A percentile compares a stretch with the other conserved stretches of the same genome.
These are phyloP conservation scores for Aspergillus sp. DNA, from an alignment of 2,329 filamentous ascomycete genomes.

Conservation along the genomic window DNA sequence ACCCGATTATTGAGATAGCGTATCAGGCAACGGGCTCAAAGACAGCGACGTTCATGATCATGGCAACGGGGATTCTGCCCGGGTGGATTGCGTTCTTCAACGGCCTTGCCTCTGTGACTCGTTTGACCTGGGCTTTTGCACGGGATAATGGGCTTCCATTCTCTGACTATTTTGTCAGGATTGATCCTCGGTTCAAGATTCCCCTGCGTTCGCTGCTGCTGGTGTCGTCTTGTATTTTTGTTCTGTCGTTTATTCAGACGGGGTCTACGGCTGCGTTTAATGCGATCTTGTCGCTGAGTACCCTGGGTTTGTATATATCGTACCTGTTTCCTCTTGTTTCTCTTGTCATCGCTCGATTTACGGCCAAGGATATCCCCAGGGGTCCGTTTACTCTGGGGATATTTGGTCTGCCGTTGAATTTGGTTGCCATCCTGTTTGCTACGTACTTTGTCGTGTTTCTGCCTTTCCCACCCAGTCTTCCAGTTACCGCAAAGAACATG, in stretches of 20 bases:
- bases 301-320: constrained; percentile 49
- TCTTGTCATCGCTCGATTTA: constrained; percentile 23
- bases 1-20: constrained; percentile 53
- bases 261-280: constrained; percentile 52
- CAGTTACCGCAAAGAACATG: constrained; percentile 34
- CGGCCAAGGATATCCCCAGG: constrained; percentile 15
- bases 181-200: constrained; percentile 36
- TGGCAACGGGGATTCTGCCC: constrained; percentile 30
- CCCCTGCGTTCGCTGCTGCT: constrained; percentile 39
- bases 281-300: constrained; percentile 50
- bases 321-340: constrained; percentile 48
- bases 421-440: constrained; percentile 30
- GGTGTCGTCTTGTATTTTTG: constrained; percentile 24
- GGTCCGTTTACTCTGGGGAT: constrained; percentile 31
- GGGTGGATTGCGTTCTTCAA: constrained; percentile 26
- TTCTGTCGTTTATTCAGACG: constrained; percentile 48
- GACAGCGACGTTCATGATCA: constrained; percentile 42
- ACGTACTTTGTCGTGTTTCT: constrained; percentile 31
- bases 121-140: constrained; percentile 45
- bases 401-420: constrained; percentile 27
- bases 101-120: constrained; percentile 35
- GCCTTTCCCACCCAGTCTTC: constrained; percentile 30
- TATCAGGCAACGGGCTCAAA: constrained; percentile 45
- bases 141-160: constrained; percentile 44
- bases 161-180: constrained; percentile 25